Evolutionary conservation across 176 grass and related monocot species (phyloP).

Genomic region (Cenchrus americanus): DNA sequence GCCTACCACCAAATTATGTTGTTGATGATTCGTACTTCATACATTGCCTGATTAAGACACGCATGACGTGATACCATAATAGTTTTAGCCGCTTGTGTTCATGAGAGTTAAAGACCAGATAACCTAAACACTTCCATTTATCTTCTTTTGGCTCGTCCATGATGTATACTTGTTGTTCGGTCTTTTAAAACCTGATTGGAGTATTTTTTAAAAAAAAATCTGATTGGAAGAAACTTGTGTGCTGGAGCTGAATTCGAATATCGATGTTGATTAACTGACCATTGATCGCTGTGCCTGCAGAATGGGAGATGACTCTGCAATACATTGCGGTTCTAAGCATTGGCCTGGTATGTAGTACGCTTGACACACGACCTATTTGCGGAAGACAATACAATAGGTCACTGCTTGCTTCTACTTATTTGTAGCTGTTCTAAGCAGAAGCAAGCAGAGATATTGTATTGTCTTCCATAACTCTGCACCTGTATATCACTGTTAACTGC

Average conservation of each 20-base stretch:
- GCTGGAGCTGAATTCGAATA: slow-evolving; percentile 8
- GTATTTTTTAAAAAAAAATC: background rate
- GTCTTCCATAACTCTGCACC: background rate
- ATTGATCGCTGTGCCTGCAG: slow-evolving; percentile 44
- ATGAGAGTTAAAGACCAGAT: background rate
- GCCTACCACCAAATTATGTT: slow-evolving; percentile 4
- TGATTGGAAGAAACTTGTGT: background rate
- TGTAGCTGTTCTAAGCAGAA: no score
- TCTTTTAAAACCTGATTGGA: background rate
- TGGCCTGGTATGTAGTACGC: slow-evolving; percentile 62
- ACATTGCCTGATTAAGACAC: slow-evolving; percentile 9
- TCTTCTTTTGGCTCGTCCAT: background rate
- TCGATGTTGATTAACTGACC: slow-evolving; percentile 8
- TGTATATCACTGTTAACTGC: background rate
- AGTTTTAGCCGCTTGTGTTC: slow-evolving; percentile 3
- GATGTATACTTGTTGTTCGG: background rate
- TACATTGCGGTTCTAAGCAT: slow-evolving; percentile 76
- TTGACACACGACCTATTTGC: background rate
- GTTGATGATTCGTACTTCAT: background rate
- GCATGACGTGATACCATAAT: slow-evolving; percentile 10
- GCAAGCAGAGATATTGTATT: no score
- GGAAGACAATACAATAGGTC: no score
- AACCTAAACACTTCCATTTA: background rate
- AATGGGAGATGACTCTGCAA: slow-evolving; percentile 89
- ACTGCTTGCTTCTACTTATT: no score